These are phyloP conservation scores for Pseudocercospora pini-densiflorae DNA, from an alignment of 2,329 filamentous ascomycete species.

Conservation along the genomic window DNA sequence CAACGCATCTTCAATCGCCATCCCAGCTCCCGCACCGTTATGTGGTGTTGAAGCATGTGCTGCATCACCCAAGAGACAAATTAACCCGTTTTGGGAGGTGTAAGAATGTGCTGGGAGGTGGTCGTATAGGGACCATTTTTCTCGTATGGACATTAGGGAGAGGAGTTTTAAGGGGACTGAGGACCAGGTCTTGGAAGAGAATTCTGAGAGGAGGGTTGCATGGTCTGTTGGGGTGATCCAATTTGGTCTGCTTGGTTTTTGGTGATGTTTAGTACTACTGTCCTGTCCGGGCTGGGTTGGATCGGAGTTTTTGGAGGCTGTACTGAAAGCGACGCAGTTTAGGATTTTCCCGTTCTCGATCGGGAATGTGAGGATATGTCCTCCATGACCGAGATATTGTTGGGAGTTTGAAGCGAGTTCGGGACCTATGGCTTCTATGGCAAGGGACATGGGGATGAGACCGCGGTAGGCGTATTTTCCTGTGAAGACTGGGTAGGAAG, in stretches of 20 bases:
- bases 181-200: slow-evolving; percentile 46
- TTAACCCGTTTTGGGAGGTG: slow-evolving; percentile 31
- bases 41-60: slow-evolving; percentile 62
- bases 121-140: slow-evolving; percentile 55
- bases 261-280: too few species aligned
- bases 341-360: slow-evolving; percentile 60
- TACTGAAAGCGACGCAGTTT: slow-evolving; percentile 58
- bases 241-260: slow-evolving; percentile 27
- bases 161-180: slow-evolving; percentile 43
- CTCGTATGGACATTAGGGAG: slow-evolving; percentile 45
- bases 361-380: slow-evolving; percentile 65
- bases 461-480: slow-evolving; percentile 66
- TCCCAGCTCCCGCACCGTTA: slow-evolving; percentile 60
- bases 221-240: slow-evolving; percentile 46
- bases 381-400: slow-evolving; percentile 50
- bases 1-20: slow-evolving; percentile 61
- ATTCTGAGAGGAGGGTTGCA: slow-evolving; percentile 39
- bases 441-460: slow-evolving; percentile 59
- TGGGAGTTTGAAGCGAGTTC: slow-evolving; percentile 24
- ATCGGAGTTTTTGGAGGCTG: slow-evolving; percentile 40
- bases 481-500: slow-evolving; percentile 55
- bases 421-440: slow-evolving; percentile 26
- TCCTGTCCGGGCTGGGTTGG: slow-evolving; percentile 18
- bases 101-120: slow-evolving; percentile 49
- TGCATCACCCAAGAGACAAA: slow-evolving; percentile 59